A percentile compares a stretch with the other conserved stretches of the same genome.
These are phyloP conservation scores for Calvatia gigantea DNA, from an alignment of 768 basidiomycete genomes.

Conservation along the genomic window DNA sequence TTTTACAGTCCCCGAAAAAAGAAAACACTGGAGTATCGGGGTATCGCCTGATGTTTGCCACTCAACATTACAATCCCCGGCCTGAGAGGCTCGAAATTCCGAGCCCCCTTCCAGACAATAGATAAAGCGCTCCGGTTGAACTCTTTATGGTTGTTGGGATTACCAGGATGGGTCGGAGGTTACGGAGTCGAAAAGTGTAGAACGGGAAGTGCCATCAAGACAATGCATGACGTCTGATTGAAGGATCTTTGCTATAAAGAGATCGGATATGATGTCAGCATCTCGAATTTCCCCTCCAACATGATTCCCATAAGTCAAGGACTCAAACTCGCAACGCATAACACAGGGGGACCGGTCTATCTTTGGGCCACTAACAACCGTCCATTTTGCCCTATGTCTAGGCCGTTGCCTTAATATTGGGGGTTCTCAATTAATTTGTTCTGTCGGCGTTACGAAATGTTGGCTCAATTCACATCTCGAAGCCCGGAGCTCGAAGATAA, in stretches of 20 bases:
- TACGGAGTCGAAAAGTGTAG: slow-evolving; percentile 6
- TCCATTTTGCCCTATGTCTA: too few relatives aligned
- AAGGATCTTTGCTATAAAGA: neutral
- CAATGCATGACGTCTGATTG: slow-evolving; percentile 12
- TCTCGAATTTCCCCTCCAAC: neutral
- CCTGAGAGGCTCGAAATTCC: neutral
- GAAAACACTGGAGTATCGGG: too few relatives aligned
- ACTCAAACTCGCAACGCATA: neutral
- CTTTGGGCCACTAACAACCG: neutral
- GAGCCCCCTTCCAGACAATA: neutral
- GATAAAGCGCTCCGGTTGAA: neutral
- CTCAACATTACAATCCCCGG: neutral
- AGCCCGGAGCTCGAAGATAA: neutral
- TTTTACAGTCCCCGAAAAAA: slow-evolving; percentile 5
- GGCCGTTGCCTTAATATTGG: neutral
- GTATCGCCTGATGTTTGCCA: neutral
- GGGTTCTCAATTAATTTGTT: slow-evolving; percentile 8
- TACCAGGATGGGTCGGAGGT: slow-evolving; percentile 6
- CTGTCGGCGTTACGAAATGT: too few relatives aligned
- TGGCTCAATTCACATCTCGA: too few relatives aligned
- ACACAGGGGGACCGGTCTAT: neutral
- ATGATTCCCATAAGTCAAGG: neutral
- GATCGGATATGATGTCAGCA: slow-evolving; percentile 8
- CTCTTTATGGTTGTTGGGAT: neutral
- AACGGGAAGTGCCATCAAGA: slow-evolving; percentile 8